Conservation (phyloP, 495 filamentous ascomycete genomes). For the Friedmanniomyces endolithicus region DNA sequence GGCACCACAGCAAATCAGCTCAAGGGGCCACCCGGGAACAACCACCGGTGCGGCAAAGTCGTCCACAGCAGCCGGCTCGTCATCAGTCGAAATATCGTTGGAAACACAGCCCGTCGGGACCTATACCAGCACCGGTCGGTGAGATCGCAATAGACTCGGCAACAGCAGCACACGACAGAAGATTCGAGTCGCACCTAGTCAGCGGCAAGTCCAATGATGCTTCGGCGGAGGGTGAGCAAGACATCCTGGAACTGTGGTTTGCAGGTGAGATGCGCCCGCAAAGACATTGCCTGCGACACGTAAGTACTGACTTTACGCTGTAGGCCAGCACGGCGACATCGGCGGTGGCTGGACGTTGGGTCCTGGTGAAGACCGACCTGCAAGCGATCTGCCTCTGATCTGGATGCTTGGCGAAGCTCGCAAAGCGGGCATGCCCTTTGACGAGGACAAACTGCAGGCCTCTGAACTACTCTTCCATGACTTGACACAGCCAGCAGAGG, state of each 20-base stretch:
- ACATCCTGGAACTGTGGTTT: slow-evolving; percentile 79
- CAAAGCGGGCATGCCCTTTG: neutral
- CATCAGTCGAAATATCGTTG: neutral
- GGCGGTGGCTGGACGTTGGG: slow-evolving; percentile 69
- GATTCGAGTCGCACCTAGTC: neutral
- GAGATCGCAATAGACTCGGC: neutral
- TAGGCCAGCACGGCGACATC: slow-evolving; percentile 66
- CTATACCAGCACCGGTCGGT: neutral
- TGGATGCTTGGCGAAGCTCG: slow-evolving; percentile 69
- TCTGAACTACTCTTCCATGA: neutral
- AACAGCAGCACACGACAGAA: neutral
- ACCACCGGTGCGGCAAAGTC: too few species aligned
- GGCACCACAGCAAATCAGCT: neutral
- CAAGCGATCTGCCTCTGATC: slow-evolving; percentile 63
- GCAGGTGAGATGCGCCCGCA: too few species aligned
- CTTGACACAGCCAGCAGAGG: neutral
- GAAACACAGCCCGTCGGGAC: neutral
- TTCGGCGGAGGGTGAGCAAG: slow-evolving; percentile 46
- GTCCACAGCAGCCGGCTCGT: too few species aligned
- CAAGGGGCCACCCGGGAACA: neutral
- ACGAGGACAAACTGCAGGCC: neutral
- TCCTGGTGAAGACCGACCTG: slow-evolving; percentile 41
- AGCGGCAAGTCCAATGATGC: neutral
- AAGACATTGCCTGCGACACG: neutral
- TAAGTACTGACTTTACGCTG: too few species aligned